These are phyloP conservation scores for Dactylellina cionopaga DNA, from an alignment of 2,329 filamentous ascomycete genomes.

Conservation along the genomic window DNA sequence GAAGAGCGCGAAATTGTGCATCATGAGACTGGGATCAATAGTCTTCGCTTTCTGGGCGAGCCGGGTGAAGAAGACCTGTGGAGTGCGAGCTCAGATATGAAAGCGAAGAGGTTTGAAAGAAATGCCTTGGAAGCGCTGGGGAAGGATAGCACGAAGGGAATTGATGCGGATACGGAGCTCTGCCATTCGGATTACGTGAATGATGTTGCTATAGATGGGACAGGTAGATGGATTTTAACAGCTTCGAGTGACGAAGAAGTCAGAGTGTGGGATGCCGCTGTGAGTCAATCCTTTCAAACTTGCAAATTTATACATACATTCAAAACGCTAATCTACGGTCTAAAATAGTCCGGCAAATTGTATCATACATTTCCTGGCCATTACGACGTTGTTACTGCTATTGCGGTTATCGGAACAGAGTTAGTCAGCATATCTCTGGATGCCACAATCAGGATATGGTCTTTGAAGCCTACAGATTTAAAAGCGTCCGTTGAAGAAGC, in stretches of 20 bases:
- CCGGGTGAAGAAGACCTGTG: constrained; percentile 75
- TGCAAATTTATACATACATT: background rate
- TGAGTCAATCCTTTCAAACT: constrained; percentile 56
- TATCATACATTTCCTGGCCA: constrained; percentile 82
- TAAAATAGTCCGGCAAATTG: constrained; percentile 72
- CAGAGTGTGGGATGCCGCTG: constrained; percentile 81
- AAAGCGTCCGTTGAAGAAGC: constrained; percentile 63
- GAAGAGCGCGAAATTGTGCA: constrained; percentile 69
- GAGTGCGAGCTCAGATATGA: constrained; percentile 93
- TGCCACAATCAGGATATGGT: constrained; percentile 86
- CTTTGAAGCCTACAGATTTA: constrained; percentile 71
- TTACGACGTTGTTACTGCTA: constrained; percentile 88
- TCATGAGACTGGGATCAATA: constrained; percentile 92
- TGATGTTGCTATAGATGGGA: constrained; percentile 75
- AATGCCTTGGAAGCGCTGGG: constrained; percentile 12
- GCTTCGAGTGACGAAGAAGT: constrained; percentile 91
- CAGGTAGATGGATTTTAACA: constrained; percentile 81
- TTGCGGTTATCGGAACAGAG: constrained; percentile 70
- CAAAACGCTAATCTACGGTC: background rate
- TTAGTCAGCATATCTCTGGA: constrained; percentile 89
- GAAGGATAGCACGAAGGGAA: constrained; percentile 29
- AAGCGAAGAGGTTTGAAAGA: constrained; percentile 72
- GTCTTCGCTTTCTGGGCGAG: constrained; percentile 75
- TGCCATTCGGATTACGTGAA: constrained; percentile 90
- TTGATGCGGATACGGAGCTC: constrained; percentile 62